Percentiles rank a stretch among this genome's conserved stretches.
These are phyloP conservation scores for Camelina sativa DNA, from an alignment of 345 rosid species.

Conservation along the genomic window DNA sequence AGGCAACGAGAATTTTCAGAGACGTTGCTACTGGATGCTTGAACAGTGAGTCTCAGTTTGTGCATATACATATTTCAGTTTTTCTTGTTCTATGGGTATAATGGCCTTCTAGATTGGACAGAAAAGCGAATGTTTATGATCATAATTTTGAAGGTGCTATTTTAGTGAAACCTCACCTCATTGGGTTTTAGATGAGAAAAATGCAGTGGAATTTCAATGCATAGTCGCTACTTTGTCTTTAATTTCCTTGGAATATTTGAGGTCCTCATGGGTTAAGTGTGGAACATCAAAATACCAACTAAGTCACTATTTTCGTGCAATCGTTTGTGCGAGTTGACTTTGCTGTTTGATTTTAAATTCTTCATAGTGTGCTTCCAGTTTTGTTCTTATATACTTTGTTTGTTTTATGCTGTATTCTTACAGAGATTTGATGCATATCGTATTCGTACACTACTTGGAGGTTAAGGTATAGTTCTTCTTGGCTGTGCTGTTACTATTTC, in stretches of 20 bases:
- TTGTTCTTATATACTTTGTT: constrained; percentile 32
- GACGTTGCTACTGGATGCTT: constrained; percentile 99
- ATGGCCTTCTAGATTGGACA: not conserved
- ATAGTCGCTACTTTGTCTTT: constrained; percentile 16
- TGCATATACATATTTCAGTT: not conserved
- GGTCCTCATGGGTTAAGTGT: not conserved
- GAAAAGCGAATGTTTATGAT: constrained; percentile 18
- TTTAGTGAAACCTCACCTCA: constrained; percentile 5
- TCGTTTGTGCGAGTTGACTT: constrained; percentile 1
- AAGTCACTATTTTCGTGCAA: constrained; percentile 2
- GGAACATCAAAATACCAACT: constrained; percentile 13
- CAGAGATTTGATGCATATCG: constrained; percentile 88
- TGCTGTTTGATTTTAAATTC: constrained; percentile 20
- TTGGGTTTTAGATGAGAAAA: constrained; percentile 17
- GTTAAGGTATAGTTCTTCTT: constrained; percentile 63
- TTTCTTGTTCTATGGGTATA: not conserved
- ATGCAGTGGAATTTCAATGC: not conserved
- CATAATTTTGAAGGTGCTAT: constrained; percentile 10
- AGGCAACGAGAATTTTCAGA: constrained; percentile 86
- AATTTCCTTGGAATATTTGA: constrained; percentile 17
- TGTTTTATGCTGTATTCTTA: constrained; percentile 37
- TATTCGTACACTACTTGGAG: constrained; percentile 67
- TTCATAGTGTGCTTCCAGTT: not conserved
- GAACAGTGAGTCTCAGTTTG: constrained; percentile 63
- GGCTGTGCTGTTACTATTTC: constrained; percentile 14